Evolutionary conservation across 2,329 filamentous ascomycete species (phyloP), one percentile per base, ranked within the genome.

Genomic region (Exutisphaerella laricina): DNA sequence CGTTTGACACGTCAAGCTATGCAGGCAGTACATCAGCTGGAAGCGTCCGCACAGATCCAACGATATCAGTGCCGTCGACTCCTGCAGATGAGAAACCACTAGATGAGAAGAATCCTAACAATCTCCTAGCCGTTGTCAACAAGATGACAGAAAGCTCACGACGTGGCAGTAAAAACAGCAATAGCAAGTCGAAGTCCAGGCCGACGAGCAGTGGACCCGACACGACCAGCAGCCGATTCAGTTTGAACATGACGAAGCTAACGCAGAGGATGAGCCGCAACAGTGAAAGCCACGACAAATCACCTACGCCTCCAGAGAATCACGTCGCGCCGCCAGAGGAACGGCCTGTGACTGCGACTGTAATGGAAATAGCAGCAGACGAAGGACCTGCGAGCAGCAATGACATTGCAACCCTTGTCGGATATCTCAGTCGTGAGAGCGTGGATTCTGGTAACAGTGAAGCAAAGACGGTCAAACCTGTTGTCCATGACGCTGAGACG

Each of bases 211-310:
- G 50, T 3, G 58, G 57, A 4, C 54, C 54, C 8, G 50, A 48
- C 12, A 48, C 45, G 7, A 56, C 53, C 8, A 48, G 48, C 20
- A 56, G 48, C 39, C 60, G 70, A 18, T 62, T 73, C 36, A 67
- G 64, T 58, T 5, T 65, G 26, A 60, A 66, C 25, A 66, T 64
- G 52, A 68, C 67, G 39, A 68, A 67, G 45, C 66, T 61, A 17
- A 59, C 54, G 17, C 55, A 57, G 37, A 67, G 65, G 48, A 59
- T 69, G 36, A 57, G 56, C 26, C 45, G 53, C 16, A 49, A 42
- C 16, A 51, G 48, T 4, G 43, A 43, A 16, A 38, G 39, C 9
- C 33, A 35, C 13, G 33, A 35, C 18, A 35, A 35, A n/a, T 20
- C 33, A 10, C 18, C 22, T 2, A 9, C 6, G n/a, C 13, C 31